Evolutionary conservation across 129 eudicot genomes (phyloP).

Genomic region (Saussurea involucrata): DNA sequence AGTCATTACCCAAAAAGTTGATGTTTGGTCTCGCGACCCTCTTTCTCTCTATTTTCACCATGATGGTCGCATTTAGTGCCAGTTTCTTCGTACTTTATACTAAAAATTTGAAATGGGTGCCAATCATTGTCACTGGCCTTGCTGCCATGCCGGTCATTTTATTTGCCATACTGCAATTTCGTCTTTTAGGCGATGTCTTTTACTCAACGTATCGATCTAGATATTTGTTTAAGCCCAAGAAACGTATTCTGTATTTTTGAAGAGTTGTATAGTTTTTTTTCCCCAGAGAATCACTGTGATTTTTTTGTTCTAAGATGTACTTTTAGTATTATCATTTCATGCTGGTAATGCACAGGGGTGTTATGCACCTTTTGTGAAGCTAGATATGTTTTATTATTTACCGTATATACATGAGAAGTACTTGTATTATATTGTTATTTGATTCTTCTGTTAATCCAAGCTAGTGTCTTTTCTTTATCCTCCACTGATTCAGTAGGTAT

Average conservation of each 20-base stretch:
- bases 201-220: conserved; percentile 2
- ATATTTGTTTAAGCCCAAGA: conserved; percentile 2
- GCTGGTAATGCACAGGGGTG: too few species aligned
- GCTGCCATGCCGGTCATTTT: conserved; percentile 7
- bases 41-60: conserved; percentile 22
- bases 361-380: too few species aligned
- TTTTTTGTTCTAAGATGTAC: neutral
- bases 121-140: neutral
- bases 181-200: conserved; percentile 10
- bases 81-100: conserved; percentile 5
- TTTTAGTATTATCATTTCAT: too few species aligned
- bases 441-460: too few species aligned
- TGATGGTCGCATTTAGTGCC: conserved; percentile 21
- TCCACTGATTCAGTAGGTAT: too few species aligned
- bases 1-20: conserved; percentile 17
- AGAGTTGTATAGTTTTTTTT: neutral
- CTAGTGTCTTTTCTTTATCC: too few species aligned
- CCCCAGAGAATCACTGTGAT: neutral
- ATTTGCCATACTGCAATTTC: neutral
- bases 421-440: too few species aligned
- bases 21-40: conserved; percentile 17
- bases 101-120: conserved; percentile 10
- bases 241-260: conserved; percentile 11
- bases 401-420: too few species aligned
- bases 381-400: too few species aligned